A percentile compares a stretch with the other conserved stretches of the same genome.
phyloP scores from a whole-genome alignment of 1,284 basidiomycete genomes.

The Veloporphyrellus conicus region DNA sequence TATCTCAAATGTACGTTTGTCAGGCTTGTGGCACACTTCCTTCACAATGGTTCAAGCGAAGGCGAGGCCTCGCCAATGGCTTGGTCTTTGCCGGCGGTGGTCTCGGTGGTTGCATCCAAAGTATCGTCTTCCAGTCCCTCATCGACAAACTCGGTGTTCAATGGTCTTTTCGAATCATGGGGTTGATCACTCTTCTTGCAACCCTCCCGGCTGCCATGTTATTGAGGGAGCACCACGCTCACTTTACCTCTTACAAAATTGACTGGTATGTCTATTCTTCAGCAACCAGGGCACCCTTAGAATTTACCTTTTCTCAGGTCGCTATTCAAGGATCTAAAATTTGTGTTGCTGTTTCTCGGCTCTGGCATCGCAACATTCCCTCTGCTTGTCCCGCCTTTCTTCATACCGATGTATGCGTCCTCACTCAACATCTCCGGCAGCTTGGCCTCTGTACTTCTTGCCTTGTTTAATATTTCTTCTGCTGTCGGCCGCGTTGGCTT shows the following conservation, averaged over 20 bases:
- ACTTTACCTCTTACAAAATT: slow-evolving; percentile 7
- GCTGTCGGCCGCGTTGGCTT: slow-evolving; percentile 31
- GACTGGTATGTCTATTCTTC: slow-evolving; percentile 18
- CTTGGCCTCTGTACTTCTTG: slow-evolving; percentile 28
- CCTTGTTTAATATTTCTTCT: slow-evolving; percentile 34
- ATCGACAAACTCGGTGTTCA: slow-evolving; percentile 29
- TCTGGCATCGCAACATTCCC: slow-evolving; percentile 35
- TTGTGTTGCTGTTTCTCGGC: slow-evolving; percentile 32
- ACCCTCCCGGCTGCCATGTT: slow-evolving; percentile 32
- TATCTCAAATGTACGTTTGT: background rate
- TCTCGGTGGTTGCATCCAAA: slow-evolving; percentile 32
- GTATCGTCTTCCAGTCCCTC: slow-evolving; percentile 28
- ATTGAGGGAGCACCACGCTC: slow-evolving; percentile 29
- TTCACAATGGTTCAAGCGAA: slow-evolving; percentile 34
- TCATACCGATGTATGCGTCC: slow-evolving; percentile 34
- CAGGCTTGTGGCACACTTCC: slow-evolving; percentile 31
- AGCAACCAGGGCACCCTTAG: background rate
- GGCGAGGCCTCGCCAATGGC: slow-evolving; percentile 34
- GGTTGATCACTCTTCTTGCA: slow-evolving; percentile 25
- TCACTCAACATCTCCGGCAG: slow-evolving; percentile 29
- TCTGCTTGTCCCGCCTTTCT: slow-evolving; percentile 36
- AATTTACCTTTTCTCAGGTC: slow-evolving; percentile 21
- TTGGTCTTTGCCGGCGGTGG: slow-evolving; percentile 34
- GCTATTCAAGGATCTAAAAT: slow-evolving; percentile 34
- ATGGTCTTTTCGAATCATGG: slow-evolving; percentile 37